Conservation (phyloP, 2,329 filamentous ascomycete genomes). For the Huntiella omanensis region DNA sequence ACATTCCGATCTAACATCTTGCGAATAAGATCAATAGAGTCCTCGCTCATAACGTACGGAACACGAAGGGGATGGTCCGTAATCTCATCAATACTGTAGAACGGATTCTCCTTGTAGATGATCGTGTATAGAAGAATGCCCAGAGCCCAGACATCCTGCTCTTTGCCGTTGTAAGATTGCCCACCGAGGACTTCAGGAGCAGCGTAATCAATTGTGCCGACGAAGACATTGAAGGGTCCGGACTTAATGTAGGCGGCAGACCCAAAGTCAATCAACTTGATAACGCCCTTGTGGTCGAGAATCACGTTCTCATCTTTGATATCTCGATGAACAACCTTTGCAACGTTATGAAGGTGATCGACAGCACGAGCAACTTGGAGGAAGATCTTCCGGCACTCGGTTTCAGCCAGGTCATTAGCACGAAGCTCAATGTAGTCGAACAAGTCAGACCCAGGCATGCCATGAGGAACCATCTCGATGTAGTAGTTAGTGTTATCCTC, state of each 20-base stretch:
- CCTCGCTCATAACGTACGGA: constrained; percentile 73
- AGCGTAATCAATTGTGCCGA: constrained; percentile 96
- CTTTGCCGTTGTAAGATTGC: constrained; percentile 79
- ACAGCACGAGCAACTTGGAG: constrained; percentile 78
- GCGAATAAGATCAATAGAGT: constrained; percentile 79
- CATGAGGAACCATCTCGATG: constrained; percentile 94
- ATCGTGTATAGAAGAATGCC: constrained; percentile 97
- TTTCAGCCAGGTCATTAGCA: constrained; percentile 77
- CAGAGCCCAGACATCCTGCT: constrained; percentile 95
- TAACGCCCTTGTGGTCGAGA: constrained; percentile 80
- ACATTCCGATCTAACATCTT: constrained; percentile 88
- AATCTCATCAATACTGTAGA: constrained; percentile 97
- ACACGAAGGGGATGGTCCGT: constrained; percentile 91
- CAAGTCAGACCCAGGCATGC: constrained; percentile 89
- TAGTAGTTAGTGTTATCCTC: constrained; percentile 87
- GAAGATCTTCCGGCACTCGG: constrained; percentile 87
- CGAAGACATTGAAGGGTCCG: constrained; percentile 96
- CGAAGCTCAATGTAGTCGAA: constrained; percentile 98
- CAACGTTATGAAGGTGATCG: constrained; percentile 78
- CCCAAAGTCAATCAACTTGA: constrained; percentile 96
- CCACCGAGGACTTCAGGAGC: constrained; percentile 94
- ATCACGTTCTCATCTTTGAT: constrained; percentile 99
- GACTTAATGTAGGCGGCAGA: constrained; percentile 97
- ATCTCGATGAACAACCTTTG: constrained; percentile 83
- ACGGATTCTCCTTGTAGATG: constrained; percentile 98